phyloP scores from a whole-genome alignment of 805 yeast genomes.

The Teunomyces gatunensis region DNA sequence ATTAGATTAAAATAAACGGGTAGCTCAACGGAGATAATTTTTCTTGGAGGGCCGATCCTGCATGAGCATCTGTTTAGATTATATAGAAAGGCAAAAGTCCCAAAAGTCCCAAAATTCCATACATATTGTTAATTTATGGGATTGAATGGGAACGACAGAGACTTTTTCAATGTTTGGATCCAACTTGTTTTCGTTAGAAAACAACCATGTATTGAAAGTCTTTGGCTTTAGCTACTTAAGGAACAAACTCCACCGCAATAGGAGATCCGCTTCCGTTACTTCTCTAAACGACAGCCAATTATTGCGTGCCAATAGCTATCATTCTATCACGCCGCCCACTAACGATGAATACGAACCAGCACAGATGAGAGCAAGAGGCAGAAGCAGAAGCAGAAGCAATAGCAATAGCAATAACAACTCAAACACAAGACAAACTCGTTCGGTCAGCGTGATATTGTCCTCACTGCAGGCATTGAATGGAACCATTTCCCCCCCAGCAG shows the following conservation, averaged over 20 bases:
- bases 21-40: not conserved
- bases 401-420: not conserved
- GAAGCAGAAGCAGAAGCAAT: not conserved
- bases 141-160: not conserved
- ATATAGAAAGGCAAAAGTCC: not conserved
- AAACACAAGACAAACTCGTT: not conserved
- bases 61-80: not conserved
- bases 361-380: not conserved
- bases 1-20: not conserved
- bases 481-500: not conserved
- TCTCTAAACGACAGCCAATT: not conserved
- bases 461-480: conserved; percentile 3
- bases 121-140: not conserved
- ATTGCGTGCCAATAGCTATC: not conserved
- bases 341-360: not conserved
- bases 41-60: not conserved
- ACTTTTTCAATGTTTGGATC: not conserved
- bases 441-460: not conserved
- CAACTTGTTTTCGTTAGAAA: conserved; percentile 1
- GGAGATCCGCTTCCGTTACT: not conserved
- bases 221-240: conserved; percentile 5
- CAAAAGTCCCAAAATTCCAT: no score
- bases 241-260: conserved; percentile 2
- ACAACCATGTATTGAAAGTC: not conserved
- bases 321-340: not conserved